Percentiles rank a stretch among this genome's conserved stretches.
Conservation (phyloP, 371 early-diverging fungal species). For the Globomyces sp. region DNA sequence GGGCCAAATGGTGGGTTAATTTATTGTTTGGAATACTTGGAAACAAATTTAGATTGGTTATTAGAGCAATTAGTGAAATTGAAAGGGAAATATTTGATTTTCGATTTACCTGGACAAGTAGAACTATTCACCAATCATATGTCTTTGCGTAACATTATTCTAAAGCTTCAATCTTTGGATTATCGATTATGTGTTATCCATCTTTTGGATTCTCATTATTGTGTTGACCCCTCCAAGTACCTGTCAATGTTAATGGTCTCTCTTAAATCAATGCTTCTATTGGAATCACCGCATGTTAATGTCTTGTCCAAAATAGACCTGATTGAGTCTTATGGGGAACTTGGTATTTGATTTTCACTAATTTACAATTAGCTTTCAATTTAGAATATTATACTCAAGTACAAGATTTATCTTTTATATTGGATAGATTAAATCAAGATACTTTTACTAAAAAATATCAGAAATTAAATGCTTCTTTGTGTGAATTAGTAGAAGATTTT, state of each 20-base stretch:
- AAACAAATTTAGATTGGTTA: conserved; percentile 55
- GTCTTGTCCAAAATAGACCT: conserved; percentile 60
- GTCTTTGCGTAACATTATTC: conserved; percentile 76
- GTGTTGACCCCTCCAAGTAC: conserved; percentile 52
- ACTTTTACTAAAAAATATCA: conserved; percentile 65
- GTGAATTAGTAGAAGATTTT: conserved; percentile 88
- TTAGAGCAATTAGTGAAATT: conserved; percentile 35
- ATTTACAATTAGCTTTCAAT: conserved; percentile 53
- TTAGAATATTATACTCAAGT: conserved; percentile 94
- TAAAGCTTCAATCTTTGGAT: conserved; percentile 67
- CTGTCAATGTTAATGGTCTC: conserved; percentile 48
- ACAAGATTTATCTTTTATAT: conserved; percentile 79
- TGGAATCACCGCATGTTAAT: conserved; percentile 55
- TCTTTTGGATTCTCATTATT: conserved; percentile 55
- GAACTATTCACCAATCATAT: conserved; percentile 96
- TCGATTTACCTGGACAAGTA: conserved; percentile 99
- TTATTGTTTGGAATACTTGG: conserved; percentile 58
- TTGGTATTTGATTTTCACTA: conserved; percentile 45
- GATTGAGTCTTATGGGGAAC: conserved; percentile 58
- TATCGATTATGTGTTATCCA: conserved; percentile 60
- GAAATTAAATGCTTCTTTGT: conserved; percentile 76
- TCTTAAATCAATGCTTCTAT: conserved; percentile 54
- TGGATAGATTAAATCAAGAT: conserved; percentile 62
- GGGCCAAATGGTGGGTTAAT: conserved; percentile 69
- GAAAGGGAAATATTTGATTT: conserved; percentile 77